A percentile compares a stretch with the other conserved stretches of the same genome.
These are phyloP conservation scores for Nakataea oryzae DNA, from an alignment of 2,329 filamentous ascomycete genomes.

Conservation along the genomic window DNA sequence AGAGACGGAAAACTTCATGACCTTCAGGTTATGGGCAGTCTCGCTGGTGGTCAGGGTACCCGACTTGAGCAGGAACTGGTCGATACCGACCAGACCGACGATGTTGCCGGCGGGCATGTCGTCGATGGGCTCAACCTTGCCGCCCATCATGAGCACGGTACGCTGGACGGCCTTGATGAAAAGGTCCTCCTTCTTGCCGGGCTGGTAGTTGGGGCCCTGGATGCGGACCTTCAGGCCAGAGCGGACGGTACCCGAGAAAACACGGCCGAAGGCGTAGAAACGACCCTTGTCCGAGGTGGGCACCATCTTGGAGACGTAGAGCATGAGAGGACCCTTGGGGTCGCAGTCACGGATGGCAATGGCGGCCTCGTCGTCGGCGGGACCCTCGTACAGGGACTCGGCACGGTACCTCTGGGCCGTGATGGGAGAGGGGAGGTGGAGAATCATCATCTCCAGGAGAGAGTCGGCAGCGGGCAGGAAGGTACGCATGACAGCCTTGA, in stretches of 20 bases:
- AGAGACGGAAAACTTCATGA: conserved; percentile 99
- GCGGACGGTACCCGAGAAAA: conserved; percentile 96
- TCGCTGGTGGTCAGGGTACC: conserved; percentile 97
- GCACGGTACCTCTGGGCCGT: conserved; percentile 96
- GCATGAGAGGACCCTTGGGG: conserved; percentile 95
- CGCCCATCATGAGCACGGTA: conserved; percentile 99
- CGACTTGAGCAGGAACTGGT: conserved; percentile 99
- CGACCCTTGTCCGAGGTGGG: conserved; percentile 98
- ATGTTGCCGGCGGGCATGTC: conserved; percentile 99
- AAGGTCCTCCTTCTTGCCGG: conserved; percentile 97
- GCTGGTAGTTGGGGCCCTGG: conserved; percentile 97
- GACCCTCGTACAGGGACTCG: conserved; percentile 98
- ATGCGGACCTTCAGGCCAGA: conserved; percentile 99
- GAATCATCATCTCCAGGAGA: conserved; percentile 99
- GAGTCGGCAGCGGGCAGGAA: conserved; percentile 98
- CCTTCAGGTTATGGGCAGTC: conserved; percentile 98
- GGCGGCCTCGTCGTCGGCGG: conserved; percentile 80
- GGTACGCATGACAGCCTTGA: conserved; percentile 97
- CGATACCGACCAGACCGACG: conserved; percentile 96
- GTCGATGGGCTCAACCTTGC: conserved; percentile 94
- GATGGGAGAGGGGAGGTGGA: conserved; percentile 92
- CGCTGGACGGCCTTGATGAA: conserved; percentile 99
- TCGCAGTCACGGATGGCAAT: conserved; percentile 98
- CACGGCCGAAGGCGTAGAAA: conserved; percentile 99
- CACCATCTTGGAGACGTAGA: conserved; percentile 99